Conservation (phyloP, 1,139 yeast species). For the Hyphopichia khmerensis region DNA sequence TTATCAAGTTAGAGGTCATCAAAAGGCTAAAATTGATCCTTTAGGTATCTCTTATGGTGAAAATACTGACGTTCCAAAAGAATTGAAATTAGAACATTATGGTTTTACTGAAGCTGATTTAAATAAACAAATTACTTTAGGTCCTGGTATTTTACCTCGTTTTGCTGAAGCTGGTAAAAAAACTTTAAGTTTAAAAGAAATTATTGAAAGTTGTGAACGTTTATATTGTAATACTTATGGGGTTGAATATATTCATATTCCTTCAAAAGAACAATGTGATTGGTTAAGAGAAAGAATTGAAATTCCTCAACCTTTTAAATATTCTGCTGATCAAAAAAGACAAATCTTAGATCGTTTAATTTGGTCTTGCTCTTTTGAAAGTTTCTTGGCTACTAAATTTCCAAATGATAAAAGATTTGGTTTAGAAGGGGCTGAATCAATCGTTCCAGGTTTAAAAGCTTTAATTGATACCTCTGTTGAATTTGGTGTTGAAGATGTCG, state of each 20-base stretch:
- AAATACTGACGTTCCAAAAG: constrained; percentile 65
- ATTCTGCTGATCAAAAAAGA: constrained; percentile 86
- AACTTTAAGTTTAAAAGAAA: constrained; percentile 70
- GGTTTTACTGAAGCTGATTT: constrained; percentile 87
- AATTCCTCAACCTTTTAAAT: constrained; percentile 84
- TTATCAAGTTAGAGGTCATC: constrained; percentile 97
- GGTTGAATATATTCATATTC: constrained; percentile 94
- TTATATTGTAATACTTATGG: constrained; percentile 90
- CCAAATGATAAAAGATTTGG: constrained; percentile 99
- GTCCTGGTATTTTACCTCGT: constrained; percentile 96
- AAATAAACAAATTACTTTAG: constrained; percentile 80
- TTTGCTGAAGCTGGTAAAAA: constrained; percentile 71
- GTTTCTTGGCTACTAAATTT: constrained; percentile 89
- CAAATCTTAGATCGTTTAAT: constrained; percentile 94
- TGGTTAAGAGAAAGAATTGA: constrained; percentile 98
- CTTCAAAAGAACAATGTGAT: constrained; percentile 93
- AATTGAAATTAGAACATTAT: constrained; percentile 86
- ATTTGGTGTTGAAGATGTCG: constrained; percentile 90
- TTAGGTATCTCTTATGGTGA: constrained; percentile 85
- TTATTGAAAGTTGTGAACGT: constrained; percentile 74
- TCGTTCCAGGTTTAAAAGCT: constrained; percentile 96
- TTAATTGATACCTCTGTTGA: constrained; percentile 93
- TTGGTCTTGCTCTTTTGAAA: constrained; percentile 95
- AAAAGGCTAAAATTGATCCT: constrained; percentile 93
- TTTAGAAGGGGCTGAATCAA: constrained; percentile 96